Percentiles rank a stretch among this genome's conserved stretches.
Conservation (phyloP, 805 yeast genomes). For the Barnettozyma salicaria region DNA sequence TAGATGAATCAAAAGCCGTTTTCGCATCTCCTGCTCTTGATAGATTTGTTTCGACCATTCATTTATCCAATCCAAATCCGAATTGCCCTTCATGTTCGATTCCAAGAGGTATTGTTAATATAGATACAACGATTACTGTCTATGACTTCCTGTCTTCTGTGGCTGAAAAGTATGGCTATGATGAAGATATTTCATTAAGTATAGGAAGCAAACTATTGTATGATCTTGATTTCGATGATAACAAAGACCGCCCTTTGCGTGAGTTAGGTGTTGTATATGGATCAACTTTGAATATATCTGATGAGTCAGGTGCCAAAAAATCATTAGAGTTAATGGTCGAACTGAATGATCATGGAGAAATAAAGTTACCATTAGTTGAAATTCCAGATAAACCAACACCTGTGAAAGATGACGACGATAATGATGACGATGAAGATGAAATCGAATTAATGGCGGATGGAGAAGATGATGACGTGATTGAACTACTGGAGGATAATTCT, state of each 20-base stretch:
- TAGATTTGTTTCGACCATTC: slow-evolving; percentile 60
- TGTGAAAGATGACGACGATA: slow-evolving; percentile 20
- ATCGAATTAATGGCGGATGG: slow-evolving; percentile 12
- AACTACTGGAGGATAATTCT: slow-evolving; percentile 16
- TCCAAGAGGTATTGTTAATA: slow-evolving; percentile 42
- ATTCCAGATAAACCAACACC: slow-evolving; percentile 26
- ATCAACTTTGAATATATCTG: slow-evolving; percentile 63
- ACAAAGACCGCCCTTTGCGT: slow-evolving; percentile 41
- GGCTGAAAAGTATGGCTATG: slow-evolving; percentile 45
- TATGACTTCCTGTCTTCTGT: slow-evolving; percentile 47
- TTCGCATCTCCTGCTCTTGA: slow-evolving; percentile 49
- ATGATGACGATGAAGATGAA: slow-evolving; percentile 20
- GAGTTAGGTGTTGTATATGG: slow-evolving; percentile 55
- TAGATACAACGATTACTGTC: slow-evolving; percentile 37
- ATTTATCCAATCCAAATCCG: slow-evolving; percentile 55
- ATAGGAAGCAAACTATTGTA: slow-evolving; percentile 57
- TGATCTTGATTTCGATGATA: slow-evolving; percentile 87
- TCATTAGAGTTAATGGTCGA: slow-evolving; percentile 56
- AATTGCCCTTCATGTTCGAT: slow-evolving; percentile 66
- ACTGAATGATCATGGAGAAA: slow-evolving; percentile 17
- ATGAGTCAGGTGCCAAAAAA: slow-evolving; percentile 66
- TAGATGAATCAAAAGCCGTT: slow-evolving; percentile 39
- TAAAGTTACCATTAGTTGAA: slow-evolving; percentile 30
- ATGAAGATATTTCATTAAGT: slow-evolving; percentile 49
- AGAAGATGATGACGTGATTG: slow-evolving; percentile 18